Percentiles rank a stretch among this genome's conserved stretches.
Evolutionary conservation across 225 moss, liverwort and hornwort species (phyloP).

Genomic region (Physcomitrium patens): DNA sequence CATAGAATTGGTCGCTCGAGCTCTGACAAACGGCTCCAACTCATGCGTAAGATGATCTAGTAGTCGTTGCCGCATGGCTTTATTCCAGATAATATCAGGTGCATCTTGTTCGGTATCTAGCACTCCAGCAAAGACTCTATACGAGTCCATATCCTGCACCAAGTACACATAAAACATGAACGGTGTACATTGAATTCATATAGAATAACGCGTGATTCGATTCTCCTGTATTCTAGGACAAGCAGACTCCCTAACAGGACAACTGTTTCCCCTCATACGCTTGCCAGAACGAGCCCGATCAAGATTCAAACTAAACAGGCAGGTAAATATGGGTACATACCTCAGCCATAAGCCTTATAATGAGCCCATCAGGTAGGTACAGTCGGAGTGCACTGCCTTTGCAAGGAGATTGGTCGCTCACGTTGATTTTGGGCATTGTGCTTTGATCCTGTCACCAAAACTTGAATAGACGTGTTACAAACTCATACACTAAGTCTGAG

Average conservation of each 20-base stretch:
- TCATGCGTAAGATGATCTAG: constrained; percentile 78
- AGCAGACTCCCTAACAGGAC: constrained; percentile 1
- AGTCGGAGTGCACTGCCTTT: constrained; percentile 80
- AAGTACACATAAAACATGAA: constrained; percentile 20
- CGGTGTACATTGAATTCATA: constrained; percentile 1
- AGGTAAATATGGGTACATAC: constrained; percentile 38
- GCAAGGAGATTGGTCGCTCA: constrained; percentile 58
- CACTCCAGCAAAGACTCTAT: constrained; percentile 50
- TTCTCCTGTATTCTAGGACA: background rate
- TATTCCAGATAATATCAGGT: constrained; percentile 93
- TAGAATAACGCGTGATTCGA: background rate
- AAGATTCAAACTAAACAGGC: constrained; percentile 6
- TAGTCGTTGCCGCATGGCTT: constrained; percentile 77
- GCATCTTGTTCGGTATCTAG: constrained; percentile 80
- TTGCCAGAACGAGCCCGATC: background rate
- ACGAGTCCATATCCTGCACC: constrained; percentile 69
- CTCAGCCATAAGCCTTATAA: constrained; percentile 87
- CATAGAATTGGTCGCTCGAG: constrained; percentile 88
- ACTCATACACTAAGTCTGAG: background rate
- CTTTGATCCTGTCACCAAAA: constrained; percentile 61
- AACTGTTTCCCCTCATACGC: background rate
- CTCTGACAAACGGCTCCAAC: constrained; percentile 88
- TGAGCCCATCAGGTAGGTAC: constrained; percentile 90
- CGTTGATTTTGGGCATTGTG: constrained; percentile 41
- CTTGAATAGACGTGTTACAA: background rate